Percentiles rank a stretch among this genome's conserved stretches.
Conservation (phyloP, 768 basidiomycete species). For the Mycena floridula region DNA sequence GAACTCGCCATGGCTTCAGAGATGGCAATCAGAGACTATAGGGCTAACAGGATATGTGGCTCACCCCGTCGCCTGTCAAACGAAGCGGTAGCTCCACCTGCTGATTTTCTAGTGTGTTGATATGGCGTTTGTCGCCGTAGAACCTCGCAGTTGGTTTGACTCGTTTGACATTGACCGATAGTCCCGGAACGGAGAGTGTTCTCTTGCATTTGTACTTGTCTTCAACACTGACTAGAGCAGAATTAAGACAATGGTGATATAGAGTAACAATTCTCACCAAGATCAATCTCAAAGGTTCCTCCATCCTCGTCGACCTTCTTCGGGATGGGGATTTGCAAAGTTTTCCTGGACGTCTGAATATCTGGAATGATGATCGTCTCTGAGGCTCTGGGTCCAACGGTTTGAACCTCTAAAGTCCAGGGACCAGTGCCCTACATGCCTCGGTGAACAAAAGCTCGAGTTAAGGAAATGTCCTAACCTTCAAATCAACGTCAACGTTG, state of each 20-base stretch:
- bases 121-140: constrained; percentile 57
- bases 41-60: constrained; percentile 18
- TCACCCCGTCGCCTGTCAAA: constrained; percentile 85
- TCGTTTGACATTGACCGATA: constrained; percentile 80
- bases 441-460: not conserved
- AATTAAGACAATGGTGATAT: not conserved
- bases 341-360: constrained; percentile 50
- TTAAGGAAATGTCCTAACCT: constrained; percentile 36
- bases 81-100: constrained; percentile 70
- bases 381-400: constrained; percentile 67
- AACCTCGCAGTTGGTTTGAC: constrained; percentile 86
- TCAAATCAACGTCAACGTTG: constrained; percentile 74
- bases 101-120: constrained; percentile 72
- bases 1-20: constrained; percentile 79
- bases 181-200: constrained; percentile 64
- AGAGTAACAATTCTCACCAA: constrained; percentile 37
- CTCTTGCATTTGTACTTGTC: constrained; percentile 87
- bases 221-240: constrained; percentile 65
- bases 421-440: constrained; percentile 73
- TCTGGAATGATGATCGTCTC: constrained; percentile 50
- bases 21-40: constrained; percentile 1
- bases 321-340: constrained; percentile 63
- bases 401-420: constrained; percentile 80
- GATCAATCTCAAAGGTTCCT: constrained; percentile 73
- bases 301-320: constrained; percentile 57